Percentiles rank a stretch among this genome's conserved stretches.
These are phyloP conservation scores for Kernera saxatilis DNA, from an alignment of 345 rosid species.

Conservation along the genomic window DNA sequence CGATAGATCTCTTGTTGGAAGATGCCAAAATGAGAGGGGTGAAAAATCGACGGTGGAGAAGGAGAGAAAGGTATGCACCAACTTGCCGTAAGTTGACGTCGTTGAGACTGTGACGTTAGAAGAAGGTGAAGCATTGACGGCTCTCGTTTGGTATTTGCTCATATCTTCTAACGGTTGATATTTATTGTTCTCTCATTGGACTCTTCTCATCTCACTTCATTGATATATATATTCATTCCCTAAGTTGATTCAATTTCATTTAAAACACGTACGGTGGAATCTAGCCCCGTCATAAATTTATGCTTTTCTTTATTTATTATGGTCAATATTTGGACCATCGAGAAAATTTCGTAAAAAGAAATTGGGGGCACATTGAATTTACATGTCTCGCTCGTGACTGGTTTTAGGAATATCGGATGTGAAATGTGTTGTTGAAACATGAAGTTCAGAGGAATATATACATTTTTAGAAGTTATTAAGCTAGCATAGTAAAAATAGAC, in stretches of 20 bases:
- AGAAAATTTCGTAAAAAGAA: not conserved
- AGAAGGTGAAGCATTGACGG: constrained; percentile 23
- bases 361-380: not conserved
- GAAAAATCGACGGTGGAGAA: constrained; percentile 21
- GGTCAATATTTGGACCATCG: constrained; percentile 19
- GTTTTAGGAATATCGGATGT: not conserved
- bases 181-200: constrained; percentile 9
- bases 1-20: not conserved
- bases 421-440: not conserved
- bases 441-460: not conserved
- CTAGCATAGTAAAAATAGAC: too few species aligned
- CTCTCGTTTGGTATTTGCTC: constrained; percentile 18
- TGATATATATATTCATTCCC: not conserved
- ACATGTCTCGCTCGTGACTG: not conserved
- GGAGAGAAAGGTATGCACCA: constrained; percentile 10
- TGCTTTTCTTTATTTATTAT: not conserved
- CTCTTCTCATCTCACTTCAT: not conserved
- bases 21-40: not conserved
- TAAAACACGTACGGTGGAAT: constrained; percentile 21
- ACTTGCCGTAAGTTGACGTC: constrained; percentile 22
- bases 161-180: constrained; percentile 19
- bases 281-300: not conserved
- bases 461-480: not conserved
- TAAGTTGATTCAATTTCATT: constrained; percentile 6
- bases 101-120: constrained; percentile 8